Base-by-base conservation (phyloP, 805 yeast species). In the Cyberlindnera nakhonratchasimensis region DNA sequence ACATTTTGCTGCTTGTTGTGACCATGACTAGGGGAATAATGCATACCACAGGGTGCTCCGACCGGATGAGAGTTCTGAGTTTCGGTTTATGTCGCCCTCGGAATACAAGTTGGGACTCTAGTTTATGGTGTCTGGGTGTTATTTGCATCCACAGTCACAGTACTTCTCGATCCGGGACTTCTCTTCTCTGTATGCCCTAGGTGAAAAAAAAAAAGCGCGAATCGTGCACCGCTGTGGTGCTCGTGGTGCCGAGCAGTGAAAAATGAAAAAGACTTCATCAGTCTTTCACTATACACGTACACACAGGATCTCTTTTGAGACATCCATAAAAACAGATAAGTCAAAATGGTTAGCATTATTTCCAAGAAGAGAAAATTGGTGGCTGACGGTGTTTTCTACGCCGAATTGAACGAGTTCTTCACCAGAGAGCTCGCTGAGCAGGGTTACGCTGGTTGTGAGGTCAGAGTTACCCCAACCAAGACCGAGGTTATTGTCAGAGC, bases 351-450 rank as follows among this genome's bases (percentile, higher is more conserved):
- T 53, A 40, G 37, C 51, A 55, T 75, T 67, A 85, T 90, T 73
- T 91, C 98, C 69, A 87, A 88, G 80, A 91, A 88, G 80, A 90
- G 97, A 87, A 90, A 90, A 90, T 86, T 90, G 70, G 98, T 93
- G 71, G 96, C 96, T 75, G 99, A 93, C 82, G 99, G 99, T 87
- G 99, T 93, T 67, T 88, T 93, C 83, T 93, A 84, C 95, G 99
- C 99, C 75, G 99, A 93, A 80, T 79, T 93, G 70, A 93, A 93
- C 83, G 99, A 93, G 80, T 93, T 93, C 93, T 93, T 93, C 89
- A 88, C 97, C 82, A 91, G 99, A 81, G 99, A 93, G 77, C 86
- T 93, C 69, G 96, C 99, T 65, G 99, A 93, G 80, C 96, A 93
- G 78, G 99, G 99, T 72, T 93, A 93, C 83, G 93, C 99, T 66